phyloP scores from a whole-genome alignment of 495 filamentous ascomycete species.

The Copromyces sp. region DNA sequence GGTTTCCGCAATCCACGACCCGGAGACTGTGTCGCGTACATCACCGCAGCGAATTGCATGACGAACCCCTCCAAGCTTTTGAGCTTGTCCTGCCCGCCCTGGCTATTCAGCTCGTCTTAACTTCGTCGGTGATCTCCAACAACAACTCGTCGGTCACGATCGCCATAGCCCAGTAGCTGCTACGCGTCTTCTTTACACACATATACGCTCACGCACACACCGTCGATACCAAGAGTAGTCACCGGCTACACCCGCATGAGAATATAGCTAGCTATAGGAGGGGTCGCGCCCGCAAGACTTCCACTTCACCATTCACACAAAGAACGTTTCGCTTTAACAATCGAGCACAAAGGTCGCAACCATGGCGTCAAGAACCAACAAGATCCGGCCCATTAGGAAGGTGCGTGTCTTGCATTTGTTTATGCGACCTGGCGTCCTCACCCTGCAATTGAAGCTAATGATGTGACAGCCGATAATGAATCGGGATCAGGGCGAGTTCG shows the following conservation, averaged over 20 bases:
- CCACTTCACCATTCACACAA: not conserved
- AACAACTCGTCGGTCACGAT: not conserved
- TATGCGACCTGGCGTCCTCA: not conserved
- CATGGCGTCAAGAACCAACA: conserved; percentile 18
- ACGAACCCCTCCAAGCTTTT: not conserved
- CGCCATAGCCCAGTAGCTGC: not conserved
- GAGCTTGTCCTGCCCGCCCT: not conserved
- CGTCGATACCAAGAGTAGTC: not conserved
- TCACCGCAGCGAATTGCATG: not conserved
- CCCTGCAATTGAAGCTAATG: not conserved
- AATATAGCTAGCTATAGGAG: not conserved
- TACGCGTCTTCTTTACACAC: not conserved
- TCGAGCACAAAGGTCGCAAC: not conserved
- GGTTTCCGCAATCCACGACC: not conserved
- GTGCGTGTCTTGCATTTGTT: conserved; percentile 5
- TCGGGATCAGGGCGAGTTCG: conserved; percentile 49
- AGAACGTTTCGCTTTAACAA: not conserved
- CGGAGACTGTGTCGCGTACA: not conserved
- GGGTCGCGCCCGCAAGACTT: not conserved
- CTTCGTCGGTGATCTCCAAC: not conserved
- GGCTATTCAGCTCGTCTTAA: not conserved
- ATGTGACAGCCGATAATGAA: conserved; percentile 17
- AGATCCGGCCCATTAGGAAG: conserved; percentile 16
- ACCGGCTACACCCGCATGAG: not conserved
- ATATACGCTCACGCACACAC: not conserved